Percentiles rank a stretch among this genome's conserved stretches.
Evolutionary conservation across 768 basidiomycete species (phyloP).

Genomic region (Mycena amicta): DNA sequence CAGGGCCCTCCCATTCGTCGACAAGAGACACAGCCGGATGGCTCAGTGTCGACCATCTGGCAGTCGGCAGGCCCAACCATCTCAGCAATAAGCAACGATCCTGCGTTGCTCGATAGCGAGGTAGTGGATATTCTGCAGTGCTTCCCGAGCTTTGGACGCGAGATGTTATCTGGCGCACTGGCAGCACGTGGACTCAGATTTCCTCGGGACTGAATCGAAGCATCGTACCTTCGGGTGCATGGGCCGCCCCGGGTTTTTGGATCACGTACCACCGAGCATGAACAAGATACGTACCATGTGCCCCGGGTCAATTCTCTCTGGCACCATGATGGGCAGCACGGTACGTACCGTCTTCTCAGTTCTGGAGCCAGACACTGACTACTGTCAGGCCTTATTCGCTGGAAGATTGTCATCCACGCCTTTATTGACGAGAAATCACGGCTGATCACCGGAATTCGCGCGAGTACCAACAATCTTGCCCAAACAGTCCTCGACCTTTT

Average conservation of each 20-base stretch:
- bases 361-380: background rate
- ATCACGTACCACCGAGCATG: no score
- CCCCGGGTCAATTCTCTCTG: background rate
- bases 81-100: background rate
- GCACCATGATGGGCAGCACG: background rate
- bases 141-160: background rate
- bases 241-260: background rate
- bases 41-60: background rate
- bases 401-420: conserved; percentile 30
- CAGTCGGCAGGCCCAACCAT: background rate
- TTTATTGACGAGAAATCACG: conserved; percentile 33
- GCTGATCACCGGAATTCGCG: conserved; percentile 23
- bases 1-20: background rate
- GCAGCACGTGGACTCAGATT: background rate
- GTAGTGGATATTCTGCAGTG: background rate
- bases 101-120: background rate
- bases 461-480: conserved; percentile 29
- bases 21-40: background rate
- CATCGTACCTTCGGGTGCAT: background rate
- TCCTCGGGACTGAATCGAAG: background rate
- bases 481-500: conserved; percentile 30
- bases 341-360: background rate
- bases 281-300: background rate
- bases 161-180: background rate
- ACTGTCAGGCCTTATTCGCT: conserved; percentile 25